Evolutionary conservation across 129 eudicot species (phyloP).

Genomic region (Mikania micrantha): DNA sequence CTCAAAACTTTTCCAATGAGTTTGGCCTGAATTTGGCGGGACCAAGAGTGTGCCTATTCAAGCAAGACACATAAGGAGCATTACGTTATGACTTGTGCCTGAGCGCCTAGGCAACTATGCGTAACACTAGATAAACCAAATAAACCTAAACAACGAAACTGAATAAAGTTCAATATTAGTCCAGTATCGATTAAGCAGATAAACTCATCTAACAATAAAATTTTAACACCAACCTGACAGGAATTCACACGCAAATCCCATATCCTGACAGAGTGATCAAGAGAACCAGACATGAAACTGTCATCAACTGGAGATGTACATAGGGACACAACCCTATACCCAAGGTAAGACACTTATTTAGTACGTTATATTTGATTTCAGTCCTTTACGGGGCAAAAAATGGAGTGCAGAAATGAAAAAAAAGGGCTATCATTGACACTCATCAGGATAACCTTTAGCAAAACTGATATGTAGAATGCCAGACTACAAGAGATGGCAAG

Average conservation of each 20-base stretch:
- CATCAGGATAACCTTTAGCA: neutral
- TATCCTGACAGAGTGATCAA: slow-evolving; percentile 89
- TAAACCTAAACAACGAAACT: neutral
- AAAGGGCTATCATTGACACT: neutral
- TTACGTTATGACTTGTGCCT: too few relatives aligned
- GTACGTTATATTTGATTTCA: neutral
- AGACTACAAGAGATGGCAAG: neutral
- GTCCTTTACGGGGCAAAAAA: neutral
- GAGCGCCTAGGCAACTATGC: too few relatives aligned
- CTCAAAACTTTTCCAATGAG: too few relatives aligned
- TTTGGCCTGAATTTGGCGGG: too few relatives aligned
- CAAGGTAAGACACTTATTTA: slow-evolving; percentile 1
- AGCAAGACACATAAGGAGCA: too few relatives aligned
- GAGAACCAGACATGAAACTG: slow-evolving; percentile 95
- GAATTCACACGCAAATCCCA: slow-evolving; percentile 99
- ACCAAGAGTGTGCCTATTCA: too few relatives aligned
- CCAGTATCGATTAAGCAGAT: neutral
- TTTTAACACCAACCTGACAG: slow-evolving; percentile 70
- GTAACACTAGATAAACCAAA: neutral
- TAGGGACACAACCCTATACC: slow-evolving; percentile 81
- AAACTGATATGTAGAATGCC: neutral
- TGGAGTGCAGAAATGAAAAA: neutral
- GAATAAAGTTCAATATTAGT: neutral
- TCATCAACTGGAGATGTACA: slow-evolving; percentile 96
- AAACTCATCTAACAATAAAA: neutral